Conservation (phyloP, 2,329 filamentous ascomycete species). For the Fusarium chaquense region DNA sequence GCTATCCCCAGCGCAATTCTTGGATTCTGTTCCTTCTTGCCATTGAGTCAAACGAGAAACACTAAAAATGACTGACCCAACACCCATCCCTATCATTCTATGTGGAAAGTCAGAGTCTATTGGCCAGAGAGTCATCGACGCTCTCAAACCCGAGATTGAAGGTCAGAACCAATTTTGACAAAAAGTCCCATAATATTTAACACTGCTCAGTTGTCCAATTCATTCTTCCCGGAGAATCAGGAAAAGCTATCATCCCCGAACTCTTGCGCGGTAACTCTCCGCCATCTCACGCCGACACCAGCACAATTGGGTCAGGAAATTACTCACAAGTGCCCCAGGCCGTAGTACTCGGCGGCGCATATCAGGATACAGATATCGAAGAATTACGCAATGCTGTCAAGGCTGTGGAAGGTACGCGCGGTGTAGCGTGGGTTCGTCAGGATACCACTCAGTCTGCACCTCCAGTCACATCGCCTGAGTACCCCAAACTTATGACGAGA, state of each 20-base stretch:
- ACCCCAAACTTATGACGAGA: slow-evolving; percentile 21
- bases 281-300: slow-evolving; percentile 4
- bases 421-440: slow-evolving; percentile 29
- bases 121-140: slow-evolving; percentile 12
- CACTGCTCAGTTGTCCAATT: slow-evolving; percentile 17
- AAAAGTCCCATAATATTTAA: background rate
- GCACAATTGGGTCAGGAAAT: slow-evolving; percentile 20
- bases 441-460: slow-evolving; percentile 15
- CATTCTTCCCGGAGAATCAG: slow-evolving; percentile 25
- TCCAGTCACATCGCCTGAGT: slow-evolving; percentile 25
- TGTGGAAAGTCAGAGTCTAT: slow-evolving; percentile 34
- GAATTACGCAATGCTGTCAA: slow-evolving; percentile 8
- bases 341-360: slow-evolving; percentile 19
- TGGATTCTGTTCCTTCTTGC: accelerated
- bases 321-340: slow-evolving; percentile 3
- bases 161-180: background rate
- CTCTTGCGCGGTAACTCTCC: background rate
- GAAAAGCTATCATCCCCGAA: slow-evolving; percentile 18
- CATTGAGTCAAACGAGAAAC: background rate
- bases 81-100: slow-evolving; percentile 25
- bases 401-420: background rate
- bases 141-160: slow-evolving; percentile 34
- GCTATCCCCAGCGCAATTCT: accelerated
- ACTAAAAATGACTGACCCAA: background rate
- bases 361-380: slow-evolving; percentile 21